Evolutionary conservation across 2,329 filamentous ascomycete species (phyloP).

Genomic region (Scytalidium sp.): DNA sequence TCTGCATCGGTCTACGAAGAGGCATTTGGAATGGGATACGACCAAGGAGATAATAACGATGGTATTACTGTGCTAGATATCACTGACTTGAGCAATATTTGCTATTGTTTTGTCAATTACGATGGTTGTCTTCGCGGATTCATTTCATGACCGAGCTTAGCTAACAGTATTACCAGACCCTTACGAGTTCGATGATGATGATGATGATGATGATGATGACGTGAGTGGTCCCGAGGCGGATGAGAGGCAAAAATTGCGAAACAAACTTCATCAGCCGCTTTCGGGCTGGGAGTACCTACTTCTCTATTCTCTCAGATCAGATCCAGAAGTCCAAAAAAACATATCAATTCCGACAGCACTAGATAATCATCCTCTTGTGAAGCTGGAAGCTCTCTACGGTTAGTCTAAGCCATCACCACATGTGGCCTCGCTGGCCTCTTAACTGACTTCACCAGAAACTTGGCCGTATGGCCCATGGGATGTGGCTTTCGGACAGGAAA

Average conservation of each 20-base stretch:
- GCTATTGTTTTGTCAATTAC: slow-evolving; percentile 17
- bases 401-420: not conserved
- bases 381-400: not conserved
- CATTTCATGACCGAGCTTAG: not conserved
- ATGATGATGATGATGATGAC: not conserved
- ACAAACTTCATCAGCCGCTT: not conserved
- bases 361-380: not conserved
- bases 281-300: not conserved
- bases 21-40: not conserved
- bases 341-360: not conserved
- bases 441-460: not conserved
- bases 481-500: not conserved
- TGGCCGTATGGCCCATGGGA: not conserved
- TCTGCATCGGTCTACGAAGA: not conserved
- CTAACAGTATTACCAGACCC: not conserved
- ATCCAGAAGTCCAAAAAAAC: not conserved
- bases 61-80: slow-evolving; percentile 24
- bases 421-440: not conserved
- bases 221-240: not conserved
- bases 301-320: not conserved
- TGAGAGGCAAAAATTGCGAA: not conserved
- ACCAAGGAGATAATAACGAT: slow-evolving; percentile 13
- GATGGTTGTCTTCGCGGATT: not conserved
- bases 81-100: slow-evolving; percentile 7
- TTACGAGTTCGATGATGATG: not conserved